These are phyloP conservation scores for Xerocomellus amylosporus DNA, from an alignment of 768 basidiomycete species.

Conservation along the genomic window DNA sequence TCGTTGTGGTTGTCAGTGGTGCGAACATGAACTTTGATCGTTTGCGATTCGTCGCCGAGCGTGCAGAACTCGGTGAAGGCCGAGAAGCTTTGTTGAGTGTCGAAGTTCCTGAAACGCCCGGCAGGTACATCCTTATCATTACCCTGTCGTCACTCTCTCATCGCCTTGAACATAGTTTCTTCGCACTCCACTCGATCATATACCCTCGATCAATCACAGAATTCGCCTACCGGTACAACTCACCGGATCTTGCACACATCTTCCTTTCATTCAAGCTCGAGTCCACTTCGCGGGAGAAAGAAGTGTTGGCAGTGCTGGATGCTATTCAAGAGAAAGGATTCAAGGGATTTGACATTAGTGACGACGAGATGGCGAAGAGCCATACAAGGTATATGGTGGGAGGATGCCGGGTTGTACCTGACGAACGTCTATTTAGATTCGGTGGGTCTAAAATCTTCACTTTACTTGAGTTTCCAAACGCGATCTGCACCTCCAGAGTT, in stretches of 20 bases:
- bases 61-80: slow-evolving; percentile 95
- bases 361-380: slow-evolving; percentile 93
- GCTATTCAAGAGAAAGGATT: slow-evolving; percentile 68
- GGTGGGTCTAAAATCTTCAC: slow-evolving; percentile 50
- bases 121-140: slow-evolving; percentile 55
- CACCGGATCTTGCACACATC: slow-evolving; percentile 72
- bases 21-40: slow-evolving; percentile 99
- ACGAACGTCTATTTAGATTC: slow-evolving; percentile 92
- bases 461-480: slow-evolving; percentile 1
- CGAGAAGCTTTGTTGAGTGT: slow-evolving; percentile 91
- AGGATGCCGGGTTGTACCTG: slow-evolving; percentile 67
- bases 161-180: slow-evolving; percentile 55
- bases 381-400: slow-evolving; percentile 96
- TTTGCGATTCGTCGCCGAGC: slow-evolving; percentile 95
- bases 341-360: slow-evolving; percentile 85
- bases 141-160: neutral
- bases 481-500: slow-evolving; percentile 59
- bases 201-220: slow-evolving; percentile 93
- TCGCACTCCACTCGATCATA: slow-evolving; percentile 81
- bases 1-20: slow-evolving; percentile 90
- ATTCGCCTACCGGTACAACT: slow-evolving; percentile 89
- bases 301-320: slow-evolving; percentile 62
- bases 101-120: slow-evolving; percentile 90
- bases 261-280: slow-evolving; percentile 88
- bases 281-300: slow-evolving; percentile 47